phyloP scores from a whole-genome alignment of 805 yeast species.

The Metschnikowia shivogae region DNA sequence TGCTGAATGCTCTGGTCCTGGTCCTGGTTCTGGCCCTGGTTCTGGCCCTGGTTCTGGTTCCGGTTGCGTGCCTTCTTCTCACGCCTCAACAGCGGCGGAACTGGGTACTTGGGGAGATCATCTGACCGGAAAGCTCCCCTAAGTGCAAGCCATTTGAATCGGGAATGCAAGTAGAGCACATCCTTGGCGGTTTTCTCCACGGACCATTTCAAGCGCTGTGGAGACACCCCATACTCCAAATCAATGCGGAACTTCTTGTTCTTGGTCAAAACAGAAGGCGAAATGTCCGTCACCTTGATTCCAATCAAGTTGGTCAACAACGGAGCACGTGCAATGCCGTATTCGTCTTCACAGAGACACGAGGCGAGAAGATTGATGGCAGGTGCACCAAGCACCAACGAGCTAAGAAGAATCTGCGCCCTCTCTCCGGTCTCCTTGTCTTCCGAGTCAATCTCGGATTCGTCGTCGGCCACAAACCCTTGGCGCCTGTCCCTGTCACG shows the following conservation, averaged over 20 bases:
- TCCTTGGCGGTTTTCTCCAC: constrained; percentile 71
- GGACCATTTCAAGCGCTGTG: constrained; percentile 73
- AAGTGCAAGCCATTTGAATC: constrained; percentile 45
- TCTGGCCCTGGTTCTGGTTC: background rate
- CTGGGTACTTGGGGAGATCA: constrained; percentile 44
- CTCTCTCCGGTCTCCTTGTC: constrained; percentile 33
- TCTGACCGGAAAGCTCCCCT: constrained; percentile 25
- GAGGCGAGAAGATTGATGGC: constrained; percentile 73
- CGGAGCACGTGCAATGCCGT: constrained; percentile 76
- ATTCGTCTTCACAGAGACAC: constrained; percentile 70
- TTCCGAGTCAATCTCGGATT: constrained; percentile 19
- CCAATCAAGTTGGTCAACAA: constrained; percentile 70
- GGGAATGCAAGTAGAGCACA: constrained; percentile 64
- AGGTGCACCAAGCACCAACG: constrained; percentile 65
- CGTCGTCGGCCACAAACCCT: constrained; percentile 12
- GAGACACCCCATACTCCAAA: constrained; percentile 87
- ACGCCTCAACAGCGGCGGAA: constrained; percentile 32
- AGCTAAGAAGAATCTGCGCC: constrained; percentile 31
- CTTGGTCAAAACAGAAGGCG: constrained; percentile 36
- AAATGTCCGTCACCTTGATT: constrained; percentile 52
- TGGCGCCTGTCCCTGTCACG: constrained; percentile 23
- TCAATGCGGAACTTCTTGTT: constrained; percentile 57
- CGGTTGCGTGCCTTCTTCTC: constrained; percentile 5
- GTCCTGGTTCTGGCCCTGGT: background rate
- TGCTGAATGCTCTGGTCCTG: no score